Conservation (phyloP, 331 rosid genomes). For the Spiraea crenata region DNA sequence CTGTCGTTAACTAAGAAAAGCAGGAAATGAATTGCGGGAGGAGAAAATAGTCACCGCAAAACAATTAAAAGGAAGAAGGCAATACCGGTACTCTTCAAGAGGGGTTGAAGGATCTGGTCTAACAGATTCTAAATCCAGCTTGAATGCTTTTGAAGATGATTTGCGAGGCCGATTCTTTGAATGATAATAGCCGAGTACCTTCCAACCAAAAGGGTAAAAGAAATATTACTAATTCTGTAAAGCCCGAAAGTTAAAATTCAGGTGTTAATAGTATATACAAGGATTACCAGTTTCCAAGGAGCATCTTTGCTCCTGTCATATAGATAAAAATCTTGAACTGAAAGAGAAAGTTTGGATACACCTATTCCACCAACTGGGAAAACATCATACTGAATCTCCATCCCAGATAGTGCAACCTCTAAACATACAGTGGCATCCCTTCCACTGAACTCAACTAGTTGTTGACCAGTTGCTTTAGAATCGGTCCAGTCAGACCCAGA, state of each 20-base stretch:
- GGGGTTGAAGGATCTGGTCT: constrained; percentile 95
- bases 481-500: constrained; percentile 76
- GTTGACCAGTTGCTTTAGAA: constrained; percentile 40
- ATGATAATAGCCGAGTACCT: constrained; percentile 82
- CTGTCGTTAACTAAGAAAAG: background rate
- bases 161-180: constrained; percentile 85
- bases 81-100: constrained; percentile 93
- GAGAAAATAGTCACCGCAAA: no score
- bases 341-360: constrained; percentile 69
- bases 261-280: constrained; percentile 13
- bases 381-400: constrained; percentile 75
- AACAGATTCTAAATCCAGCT: constrained; percentile 89
- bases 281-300: constrained; percentile 86
- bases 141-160: constrained; percentile 81
- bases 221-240: constrained; percentile 23
- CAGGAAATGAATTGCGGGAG: no score
- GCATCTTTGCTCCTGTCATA: constrained; percentile 77
- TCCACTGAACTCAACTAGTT: constrained; percentile 30
- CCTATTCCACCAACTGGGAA: constrained; percentile 70
- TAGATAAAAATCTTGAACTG: constrained; percentile 73
- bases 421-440: constrained; percentile 57
- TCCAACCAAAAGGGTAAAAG: constrained; percentile 27
- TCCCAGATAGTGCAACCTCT: constrained; percentile 64
- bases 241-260: constrained; percentile 20
- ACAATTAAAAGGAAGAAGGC: background rate